Percentiles rank a stretch among this genome's conserved stretches.
Conservation (phyloP, 2,329 filamentous ascomycete species). For the Huntiella moniliformis region DNA sequence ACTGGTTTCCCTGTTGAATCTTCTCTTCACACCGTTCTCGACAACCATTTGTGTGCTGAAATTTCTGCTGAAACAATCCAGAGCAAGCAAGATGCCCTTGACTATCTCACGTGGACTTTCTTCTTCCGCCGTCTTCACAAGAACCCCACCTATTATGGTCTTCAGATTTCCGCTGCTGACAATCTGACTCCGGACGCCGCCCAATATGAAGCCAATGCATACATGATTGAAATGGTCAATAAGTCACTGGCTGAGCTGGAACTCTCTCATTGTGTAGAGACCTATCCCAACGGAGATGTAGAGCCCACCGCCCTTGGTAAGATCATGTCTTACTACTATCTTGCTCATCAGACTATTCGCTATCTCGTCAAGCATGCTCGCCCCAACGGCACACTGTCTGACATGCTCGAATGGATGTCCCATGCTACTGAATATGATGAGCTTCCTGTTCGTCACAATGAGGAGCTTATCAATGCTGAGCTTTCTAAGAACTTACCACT, state of each 20-base stretch:
- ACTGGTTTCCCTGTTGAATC: conserved; percentile 97
- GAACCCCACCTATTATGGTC: conserved; percentile 93
- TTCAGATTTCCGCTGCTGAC: conserved; percentile 56
- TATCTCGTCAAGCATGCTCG: conserved; percentile 63
- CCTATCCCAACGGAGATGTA: conserved; percentile 74
- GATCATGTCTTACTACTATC: conserved; percentile 99
- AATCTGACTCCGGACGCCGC: conserved; percentile 24
- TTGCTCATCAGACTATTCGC: conserved; percentile 85
- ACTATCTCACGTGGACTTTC: conserved; percentile 98
- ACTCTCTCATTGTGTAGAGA: conserved; percentile 63
- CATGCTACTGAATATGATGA: conserved; percentile 92
- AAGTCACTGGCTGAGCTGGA: conserved; percentile 67
- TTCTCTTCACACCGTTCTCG: conserved; percentile 83
- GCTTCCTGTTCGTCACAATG: conserved; percentile 90
- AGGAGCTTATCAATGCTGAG: conserved; percentile 90
- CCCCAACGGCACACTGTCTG: conserved; percentile 54
- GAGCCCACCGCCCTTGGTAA: conserved; percentile 83
- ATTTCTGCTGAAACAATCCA: conserved; percentile 81
- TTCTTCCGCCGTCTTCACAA: conserved; percentile 96
- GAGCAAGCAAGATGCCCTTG: conserved; percentile 90
- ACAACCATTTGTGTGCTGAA: conserved; percentile 92
- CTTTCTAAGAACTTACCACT: conserved; percentile 64
- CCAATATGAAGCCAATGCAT: conserved; percentile 77
- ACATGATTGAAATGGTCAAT: conserved; percentile 84
- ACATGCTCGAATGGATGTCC: conserved; percentile 83